Evolutionary conservation across 140 eudicot genomes (phyloP).

Genomic region (Senecio squalidus): DNA sequence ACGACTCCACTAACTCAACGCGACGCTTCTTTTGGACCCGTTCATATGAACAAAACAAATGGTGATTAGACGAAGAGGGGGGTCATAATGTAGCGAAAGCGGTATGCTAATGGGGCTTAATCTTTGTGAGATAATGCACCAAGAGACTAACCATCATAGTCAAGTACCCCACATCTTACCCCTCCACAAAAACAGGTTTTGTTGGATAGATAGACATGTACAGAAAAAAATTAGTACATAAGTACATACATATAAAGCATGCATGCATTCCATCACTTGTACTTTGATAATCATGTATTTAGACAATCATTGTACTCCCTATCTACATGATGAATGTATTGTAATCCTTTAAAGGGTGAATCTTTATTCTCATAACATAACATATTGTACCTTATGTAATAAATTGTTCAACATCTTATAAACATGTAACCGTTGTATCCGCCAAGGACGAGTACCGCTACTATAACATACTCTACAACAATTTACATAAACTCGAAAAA

Average conservation of each 20-base stretch:
- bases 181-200: slow-evolving; percentile 23
- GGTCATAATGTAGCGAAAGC: slow-evolving; percentile 30
- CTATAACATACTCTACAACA: not conserved
- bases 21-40: slow-evolving; percentile 7
- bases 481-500: not conserved
- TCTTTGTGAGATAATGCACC: slow-evolving; percentile 37
- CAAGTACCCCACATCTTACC: slow-evolving; percentile 27
- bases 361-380: slow-evolving; percentile 9
- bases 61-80: too few species aligned
- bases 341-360: not conserved
- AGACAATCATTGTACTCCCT: slow-evolving; percentile 29
- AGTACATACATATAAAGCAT: slow-evolving; percentile 29
- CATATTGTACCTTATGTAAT: not conserved
- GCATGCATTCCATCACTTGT: slow-evolving; percentile 27
- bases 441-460: not conserved
- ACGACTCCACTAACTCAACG: not conserved
- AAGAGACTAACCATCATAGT: slow-evolving; percentile 27
- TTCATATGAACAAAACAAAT: slow-evolving; percentile 3
- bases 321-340: slow-evolving; percentile 26
- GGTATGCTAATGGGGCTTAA: slow-evolving; percentile 31
- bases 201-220: slow-evolving; percentile 24
- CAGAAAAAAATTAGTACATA: slow-evolving; percentile 20
- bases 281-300: slow-evolving; percentile 30
- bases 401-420: not conserved
- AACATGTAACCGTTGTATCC: not conserved